Evolutionary conservation across 2,329 filamentous ascomycete genomes (phyloP).

Genomic region (Penicillium olsonii): DNA sequence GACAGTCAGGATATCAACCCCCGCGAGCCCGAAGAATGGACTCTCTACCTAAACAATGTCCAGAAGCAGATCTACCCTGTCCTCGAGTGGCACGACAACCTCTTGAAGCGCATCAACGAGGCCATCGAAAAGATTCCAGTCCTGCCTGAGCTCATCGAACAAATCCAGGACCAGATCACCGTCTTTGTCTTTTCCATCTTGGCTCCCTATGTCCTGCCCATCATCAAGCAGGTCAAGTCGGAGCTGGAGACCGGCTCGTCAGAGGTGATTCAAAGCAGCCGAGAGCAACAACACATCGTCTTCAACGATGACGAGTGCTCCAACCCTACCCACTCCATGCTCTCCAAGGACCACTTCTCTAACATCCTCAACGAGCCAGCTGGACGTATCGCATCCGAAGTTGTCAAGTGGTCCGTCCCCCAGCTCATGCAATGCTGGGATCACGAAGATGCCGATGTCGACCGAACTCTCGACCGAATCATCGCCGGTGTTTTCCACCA

Average conservation of each 20-base stretch:
- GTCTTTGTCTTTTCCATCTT: conserved; percentile 90
- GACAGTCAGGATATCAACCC: conserved; percentile 73
- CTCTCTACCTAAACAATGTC: conserved; percentile 70
- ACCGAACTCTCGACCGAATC: conserved; percentile 72
- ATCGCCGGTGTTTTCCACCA: conserved; percentile 84
- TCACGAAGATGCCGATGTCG: conserved; percentile 68
- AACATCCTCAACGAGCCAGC: conserved; percentile 88
- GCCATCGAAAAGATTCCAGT: conserved; percentile 84
- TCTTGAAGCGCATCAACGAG: conserved; percentile 76
- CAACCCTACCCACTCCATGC: conserved; percentile 92
- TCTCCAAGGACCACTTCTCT: conserved; percentile 93
- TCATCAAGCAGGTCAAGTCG: conserved; percentile 82
- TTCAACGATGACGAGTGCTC: conserved; percentile 75
- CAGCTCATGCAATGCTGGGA: conserved; percentile 89
- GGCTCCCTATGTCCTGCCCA: conserved; percentile 81
- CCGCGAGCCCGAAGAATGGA: conserved; percentile 80
- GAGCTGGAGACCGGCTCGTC: conserved; percentile 84
- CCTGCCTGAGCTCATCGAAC: conserved; percentile 79
- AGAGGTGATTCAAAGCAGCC: conserved; percentile 83
- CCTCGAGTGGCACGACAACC: conserved; percentile 85
- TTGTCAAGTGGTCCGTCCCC: conserved; percentile 82
- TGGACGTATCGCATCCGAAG: conserved; percentile 75
- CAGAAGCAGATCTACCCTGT: conserved; percentile 83
- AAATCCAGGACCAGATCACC: conserved; percentile 83
- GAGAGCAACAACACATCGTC: conserved; percentile 81